Base-by-base conservation (phyloP, 2,329 filamentous ascomycete genomes). In the Beauveria medogensis region DNA sequence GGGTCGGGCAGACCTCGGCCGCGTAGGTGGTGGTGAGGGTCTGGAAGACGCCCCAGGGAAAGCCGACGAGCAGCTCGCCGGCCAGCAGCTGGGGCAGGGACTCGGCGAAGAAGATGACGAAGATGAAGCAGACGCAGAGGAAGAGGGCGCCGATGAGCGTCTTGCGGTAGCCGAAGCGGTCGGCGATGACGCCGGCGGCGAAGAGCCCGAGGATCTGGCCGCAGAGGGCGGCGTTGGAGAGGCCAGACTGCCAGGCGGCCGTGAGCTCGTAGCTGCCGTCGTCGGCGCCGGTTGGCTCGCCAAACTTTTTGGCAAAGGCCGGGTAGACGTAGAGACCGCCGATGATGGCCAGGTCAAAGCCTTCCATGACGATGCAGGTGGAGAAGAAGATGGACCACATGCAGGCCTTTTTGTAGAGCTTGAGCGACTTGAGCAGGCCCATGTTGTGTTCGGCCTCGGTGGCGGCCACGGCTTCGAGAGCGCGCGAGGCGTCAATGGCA, bases 161-260 rank as follows among this genome's bases (percentile, higher is more conserved):
- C 70, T 76, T 75, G 59, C 77, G 74, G 63, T 79, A 80, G 0
- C 78, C 78, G 50, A 75, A 73, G 0, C 72, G 69, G 30, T 83
- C 79, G 9, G 78, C 74, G 7, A 82, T 67, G 61, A 75, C 72
- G 16, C 81, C 82, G 61, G 76, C 80, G 56, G 78, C 34, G 57
- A 81, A 74, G 3, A 82, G 73, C 2, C 82, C 82, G 2, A 82
- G 46, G 24, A 84, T 79, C 60, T 78, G 73, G 12, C 82, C 82
- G 2, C 74, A 74, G 5, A 76, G 71, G 0, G 76, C 73, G 10
- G 76, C 80, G 50, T 81, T 82, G 47, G 73, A 75, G 3, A 84
- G 69, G 7, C 75, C 80, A 2, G 79, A 75, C 66, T 83, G 81
- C 82, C 82, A 84, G 0, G 75, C 70, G 2, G 78, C 77, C 1